Evolutionary conservation across 441 rosid species (phyloP), one percentile per base, ranked within the genome.

Genomic region (Biscutella laevigata): DNA sequence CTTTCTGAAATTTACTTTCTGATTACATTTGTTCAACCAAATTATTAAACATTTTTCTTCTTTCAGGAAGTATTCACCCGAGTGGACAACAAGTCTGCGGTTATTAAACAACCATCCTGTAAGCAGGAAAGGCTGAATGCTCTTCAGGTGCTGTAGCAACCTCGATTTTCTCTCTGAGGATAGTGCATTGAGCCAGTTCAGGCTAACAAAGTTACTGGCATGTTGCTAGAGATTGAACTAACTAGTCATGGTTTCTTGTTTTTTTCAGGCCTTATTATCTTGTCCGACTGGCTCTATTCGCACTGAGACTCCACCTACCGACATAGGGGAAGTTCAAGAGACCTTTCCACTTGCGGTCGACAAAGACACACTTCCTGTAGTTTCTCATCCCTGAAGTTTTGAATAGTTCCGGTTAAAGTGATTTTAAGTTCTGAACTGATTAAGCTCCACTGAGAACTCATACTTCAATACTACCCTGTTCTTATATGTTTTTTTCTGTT

Each of bases 201-300:
- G n/a, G n/a, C n/a, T n/a, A n/a, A n/a, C n/a, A n/a, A n/a, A n/a
- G n/a, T n/a, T n/a, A n/a, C n/a, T n/a, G n/a, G n/a, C n/a, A n/a
- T n/a, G n/a, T n/a, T n/a, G n/a, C n/a, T n/a, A n/a, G n/a, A n/a
- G n/a, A n/a, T n/a, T n/a, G n/a, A n/a, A n/a, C n/a, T n/a, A n/a
- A 28, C 45, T 53, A 36, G 33, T 39, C 12, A 6, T 39, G 26
- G 45, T 48, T 48, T 29, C 28, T 37, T 67, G 51, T 14, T 64
- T 42, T 24, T 33, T 66, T 25, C 58, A 81, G 84, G 88, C 88
- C 53, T 73, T 78, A 42, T 55, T 78, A 52, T 68, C 84, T 16
- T 81, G 88, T 45, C 88, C 88, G 0, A 81, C 88, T 1, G 74
- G 77, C 7, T 81, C 84, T 22, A 78, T 81, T 43, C 82, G 57